Percentiles rank a stretch among this genome's conserved stretches.
Evolutionary conservation across 257 asterid genomes (phyloP).

Genomic region (Solanum sitiens): DNA sequence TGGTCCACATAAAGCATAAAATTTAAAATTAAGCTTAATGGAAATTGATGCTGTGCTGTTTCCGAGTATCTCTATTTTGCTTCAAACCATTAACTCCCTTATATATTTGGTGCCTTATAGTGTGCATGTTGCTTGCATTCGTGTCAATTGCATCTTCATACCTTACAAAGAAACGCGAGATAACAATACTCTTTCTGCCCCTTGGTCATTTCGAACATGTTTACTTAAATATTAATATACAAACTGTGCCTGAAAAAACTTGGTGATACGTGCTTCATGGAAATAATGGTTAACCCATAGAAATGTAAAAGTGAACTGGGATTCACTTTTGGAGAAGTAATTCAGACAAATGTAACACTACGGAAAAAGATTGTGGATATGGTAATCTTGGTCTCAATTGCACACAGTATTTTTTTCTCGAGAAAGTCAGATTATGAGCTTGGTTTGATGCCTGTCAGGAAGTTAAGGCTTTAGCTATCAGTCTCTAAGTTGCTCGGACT

Average conservation of each 20-base stretch:
- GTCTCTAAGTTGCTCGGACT: neutral
- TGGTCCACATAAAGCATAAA: neutral
- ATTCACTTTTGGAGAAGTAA: neutral
- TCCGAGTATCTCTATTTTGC: neutral
- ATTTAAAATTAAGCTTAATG: neutral
- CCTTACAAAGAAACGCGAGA: neutral
- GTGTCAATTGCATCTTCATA: neutral
- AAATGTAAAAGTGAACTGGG: neutral
- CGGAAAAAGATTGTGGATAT: neutral
- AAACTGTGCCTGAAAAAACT: neutral
- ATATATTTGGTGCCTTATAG: neutral
- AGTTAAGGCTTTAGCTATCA: neutral
- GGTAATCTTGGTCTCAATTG: neutral
- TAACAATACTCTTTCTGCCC: neutral
- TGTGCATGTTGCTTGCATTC: neutral
- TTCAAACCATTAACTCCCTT: neutral
- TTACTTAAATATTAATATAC: neutral
- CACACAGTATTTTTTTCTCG: neutral
- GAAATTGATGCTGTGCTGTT: neutral
- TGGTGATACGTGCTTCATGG: neutral
- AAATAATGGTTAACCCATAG: neutral
- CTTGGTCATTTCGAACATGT: neutral
- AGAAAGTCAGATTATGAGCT: neutral
- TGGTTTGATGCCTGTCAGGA: neutral
- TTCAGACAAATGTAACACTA: neutral